These are phyloP conservation scores for Diaporthe sp. DNA, from an alignment of 2,329 filamentous ascomycete species.

Conservation along the genomic window DNA sequence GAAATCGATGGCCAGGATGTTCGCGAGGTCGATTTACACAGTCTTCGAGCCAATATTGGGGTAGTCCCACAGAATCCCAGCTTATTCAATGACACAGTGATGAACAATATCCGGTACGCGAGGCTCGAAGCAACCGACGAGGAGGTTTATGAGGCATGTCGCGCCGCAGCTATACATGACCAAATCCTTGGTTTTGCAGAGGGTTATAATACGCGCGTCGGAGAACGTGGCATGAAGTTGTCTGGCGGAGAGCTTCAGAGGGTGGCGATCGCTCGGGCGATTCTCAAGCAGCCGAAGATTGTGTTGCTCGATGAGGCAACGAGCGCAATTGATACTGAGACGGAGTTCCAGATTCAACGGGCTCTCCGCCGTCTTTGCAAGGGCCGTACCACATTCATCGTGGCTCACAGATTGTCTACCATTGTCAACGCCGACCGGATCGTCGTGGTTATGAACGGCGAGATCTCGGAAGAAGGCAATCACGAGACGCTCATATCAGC, in stretches of 20 bases:
- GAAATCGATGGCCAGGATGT: slow-evolving; percentile 70
- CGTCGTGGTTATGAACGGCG: slow-evolving; percentile 74
- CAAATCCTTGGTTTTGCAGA: slow-evolving; percentile 69
- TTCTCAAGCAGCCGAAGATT: slow-evolving; percentile 81
- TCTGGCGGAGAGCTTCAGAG: slow-evolving; percentile 78
- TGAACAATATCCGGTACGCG: slow-evolving; percentile 72
- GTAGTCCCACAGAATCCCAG: slow-evolving; percentile 70
- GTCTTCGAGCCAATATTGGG: slow-evolving; percentile 67
- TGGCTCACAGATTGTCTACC: slow-evolving; percentile 79
- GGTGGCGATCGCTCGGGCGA: slow-evolving; percentile 77
- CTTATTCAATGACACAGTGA: slow-evolving; percentile 70
- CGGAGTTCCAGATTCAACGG: slow-evolving; percentile 76
- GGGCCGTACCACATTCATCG: slow-evolving; percentile 76
- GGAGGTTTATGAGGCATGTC: slow-evolving; percentile 68
- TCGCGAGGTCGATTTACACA: slow-evolving; percentile 65
- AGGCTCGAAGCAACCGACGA: slow-evolving; percentile 67
- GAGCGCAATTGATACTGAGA: slow-evolving; percentile 80
- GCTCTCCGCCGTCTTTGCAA: slow-evolving; percentile 71
- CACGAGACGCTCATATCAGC: slow-evolving; percentile 71
- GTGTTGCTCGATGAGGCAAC: slow-evolving; percentile 86
- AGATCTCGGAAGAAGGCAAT: slow-evolving; percentile 73
- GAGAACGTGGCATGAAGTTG: slow-evolving; percentile 69
- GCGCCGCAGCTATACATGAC: slow-evolving; percentile 70
- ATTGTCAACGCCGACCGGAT: slow-evolving; percentile 79
- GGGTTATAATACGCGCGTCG: slow-evolving; percentile 65